Evolutionary conservation across 2,329 filamentous ascomycete genomes (phyloP), one percentile per base, ranked within the genome.

Genomic region (Epicoccum nigrum): DNA sequence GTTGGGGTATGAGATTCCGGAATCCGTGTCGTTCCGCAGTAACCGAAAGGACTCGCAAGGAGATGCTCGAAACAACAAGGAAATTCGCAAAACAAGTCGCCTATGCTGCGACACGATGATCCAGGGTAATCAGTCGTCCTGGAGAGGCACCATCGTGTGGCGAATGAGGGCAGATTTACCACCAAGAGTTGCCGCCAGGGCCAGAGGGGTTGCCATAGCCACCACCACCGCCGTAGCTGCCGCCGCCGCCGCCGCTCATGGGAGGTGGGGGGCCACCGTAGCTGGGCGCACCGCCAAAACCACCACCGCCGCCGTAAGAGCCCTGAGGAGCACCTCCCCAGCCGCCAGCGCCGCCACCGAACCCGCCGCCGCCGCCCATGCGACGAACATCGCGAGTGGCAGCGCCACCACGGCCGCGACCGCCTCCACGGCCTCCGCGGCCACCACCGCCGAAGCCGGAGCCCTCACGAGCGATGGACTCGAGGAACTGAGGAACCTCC

Each of bases 401-500:
- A 71, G 74, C 70, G 59, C 73, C 80, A 69, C 89, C 87, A 71
- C 89, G 85, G 55, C 89, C 87, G 70, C 89, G 86, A 54, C 91
- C 87, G 56, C 89, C 83, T 59, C 79, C 76, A 53, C 87, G 81
- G 47, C 87, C 78, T 44, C 85, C 76, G 40, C 87, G 76, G 39
- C 88, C 82, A 45, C 91, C 88, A 42, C 90, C 88, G 51, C 90
- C 90, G 63, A 86, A 96, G 66, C 84, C 83, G 58, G 89, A 89
- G 59, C 91, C 89, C 79, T 99, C 94, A 59, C 94, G 92, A 68
- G 94, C 93, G 77, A 99, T 96, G 71, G 89, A 95, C 83, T 99
- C 94, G 55, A 99, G 83, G 85, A 97, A 99, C 39, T 83, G 74
- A 25, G 94, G 94, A 58, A 97, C 85, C 71, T 99, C 94, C 77